Percentiles rank a stretch among this genome's conserved stretches.
Conservation (phyloP, 257 asterid genomes). For the Rhazya stricta region DNA sequence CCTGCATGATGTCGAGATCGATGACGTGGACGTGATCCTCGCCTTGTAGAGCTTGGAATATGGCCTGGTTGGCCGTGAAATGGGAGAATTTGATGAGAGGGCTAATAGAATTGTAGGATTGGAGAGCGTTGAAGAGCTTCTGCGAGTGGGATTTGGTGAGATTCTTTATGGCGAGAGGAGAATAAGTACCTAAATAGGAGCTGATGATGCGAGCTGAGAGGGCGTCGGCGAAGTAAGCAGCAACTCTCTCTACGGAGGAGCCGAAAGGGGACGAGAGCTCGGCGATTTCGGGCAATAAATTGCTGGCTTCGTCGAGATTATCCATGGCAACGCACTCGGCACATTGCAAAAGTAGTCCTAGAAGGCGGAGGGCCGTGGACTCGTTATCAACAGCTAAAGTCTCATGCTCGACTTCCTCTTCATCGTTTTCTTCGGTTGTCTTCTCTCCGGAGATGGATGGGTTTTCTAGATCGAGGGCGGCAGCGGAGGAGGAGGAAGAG, state of each 20-base stretch:
- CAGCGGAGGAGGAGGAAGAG: slow-evolving; percentile 5
- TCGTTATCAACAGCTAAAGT: slow-evolving; percentile 18
- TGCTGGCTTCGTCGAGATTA: slow-evolving; percentile 62
- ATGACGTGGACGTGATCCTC: slow-evolving; percentile 87
- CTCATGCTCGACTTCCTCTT: slow-evolving; percentile 8
- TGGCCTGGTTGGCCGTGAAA: slow-evolving; percentile 93
- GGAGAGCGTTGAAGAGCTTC: slow-evolving; percentile 64
- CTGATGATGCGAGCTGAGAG: slow-evolving; percentile 66
- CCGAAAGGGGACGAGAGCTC: slow-evolving; percentile 92
- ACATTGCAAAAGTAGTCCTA: slow-evolving; percentile 71
- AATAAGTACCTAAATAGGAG: slow-evolving; percentile 55
- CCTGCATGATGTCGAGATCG: slow-evolving; percentile 96
- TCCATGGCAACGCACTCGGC: slow-evolving; percentile 84
- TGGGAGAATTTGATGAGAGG: slow-evolving; percentile 86
- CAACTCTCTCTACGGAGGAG: slow-evolving; percentile 87
- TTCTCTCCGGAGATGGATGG: slow-evolving; percentile 4
- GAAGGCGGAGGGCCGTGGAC: slow-evolving; percentile 68
- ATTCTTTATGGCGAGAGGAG: slow-evolving; percentile 42
- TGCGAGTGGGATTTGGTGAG: slow-evolving; percentile 44
- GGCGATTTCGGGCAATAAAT: slow-evolving; percentile 66
- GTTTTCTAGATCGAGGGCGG: neutral
- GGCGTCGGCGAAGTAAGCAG: slow-evolving; percentile 89
- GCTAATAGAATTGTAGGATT: slow-evolving; percentile 66
- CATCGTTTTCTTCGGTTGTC: slow-evolving; percentile 9
- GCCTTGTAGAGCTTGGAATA: slow-evolving; percentile 68